Evolutionary conservation across 176 grass and related monocot genomes (phyloP), one percentile per base, ranked within the genome.

Genomic region (Triticum timopheevii): DNA sequence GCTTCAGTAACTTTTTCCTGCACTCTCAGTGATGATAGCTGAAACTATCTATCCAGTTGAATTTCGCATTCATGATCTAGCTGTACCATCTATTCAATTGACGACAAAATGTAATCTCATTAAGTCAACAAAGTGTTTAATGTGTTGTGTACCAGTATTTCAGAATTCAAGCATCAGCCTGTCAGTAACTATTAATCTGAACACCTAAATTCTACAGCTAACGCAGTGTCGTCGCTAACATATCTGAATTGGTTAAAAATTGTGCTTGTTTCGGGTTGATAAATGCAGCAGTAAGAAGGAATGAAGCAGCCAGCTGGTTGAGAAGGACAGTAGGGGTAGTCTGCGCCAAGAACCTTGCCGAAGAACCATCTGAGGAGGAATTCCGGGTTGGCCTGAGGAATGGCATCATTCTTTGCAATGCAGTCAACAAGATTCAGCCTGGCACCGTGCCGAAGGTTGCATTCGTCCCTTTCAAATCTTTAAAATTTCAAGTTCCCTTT

Each of bases 361-460:
- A 94, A 87, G 91, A 90, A 78, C 97, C 97, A 15, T 96, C 97
- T 0, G 94, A 94, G 87, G 90, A 98, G 87, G 93, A 98, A 85
- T 94, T 98, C 84, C 89, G 91, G 72, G 27, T 89, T 40, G 92
- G 90, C 45, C 82, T 98, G 73, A 98, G 93, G 85, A 98, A 94
- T 85, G 97, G 97, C 31, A 96, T 98, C 81, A 50, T 96, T 83
- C 97, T 98, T 47, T 98, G 97, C 87, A 93, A 91, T 92, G 88
- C 90, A 77, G 88, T 98, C 33, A 98, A 98, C 81, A 98, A 93
- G 78, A 80, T 98, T 88, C 90, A 94, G 65, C 90, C 87, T 67
- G 96, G 92, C 17, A 65, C 92, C 1, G 90, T 98, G 64, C 74
- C 85, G 47, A 95, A 96, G 93, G 96, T 98, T 87, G 42, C 69